Conservation (phyloP, 306 rosid genomes). For the Myrica gale region DNA sequence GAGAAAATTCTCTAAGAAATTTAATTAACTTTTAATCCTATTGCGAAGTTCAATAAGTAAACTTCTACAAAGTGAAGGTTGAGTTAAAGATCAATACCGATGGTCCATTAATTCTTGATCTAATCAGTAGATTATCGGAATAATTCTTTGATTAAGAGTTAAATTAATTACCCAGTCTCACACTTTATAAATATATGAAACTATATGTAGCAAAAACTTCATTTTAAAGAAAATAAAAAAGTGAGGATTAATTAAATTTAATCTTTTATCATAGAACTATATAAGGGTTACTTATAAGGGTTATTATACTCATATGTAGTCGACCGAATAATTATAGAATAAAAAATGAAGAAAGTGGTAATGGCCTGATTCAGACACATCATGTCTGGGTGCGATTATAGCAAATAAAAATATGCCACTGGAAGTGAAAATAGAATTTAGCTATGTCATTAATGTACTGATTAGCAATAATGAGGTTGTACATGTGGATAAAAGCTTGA, state of each 20-base stretch:
- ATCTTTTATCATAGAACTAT: neutral
- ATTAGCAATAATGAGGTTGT: constrained; percentile 15
- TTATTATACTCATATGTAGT: neutral
- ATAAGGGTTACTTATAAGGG: neutral
- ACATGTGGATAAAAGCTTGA: constrained; percentile 39
- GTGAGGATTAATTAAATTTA: neutral
- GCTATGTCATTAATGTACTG: neutral
- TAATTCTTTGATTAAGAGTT: no score
- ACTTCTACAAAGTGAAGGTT: no score
- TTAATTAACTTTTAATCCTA: no score
- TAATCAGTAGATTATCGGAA: no score
- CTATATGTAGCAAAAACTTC: neutral
- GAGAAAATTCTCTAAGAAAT: no score
- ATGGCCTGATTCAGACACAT: neutral
- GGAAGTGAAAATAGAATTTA: neutral
- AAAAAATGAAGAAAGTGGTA: neutral
- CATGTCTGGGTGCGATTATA: no score
- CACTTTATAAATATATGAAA: no score
- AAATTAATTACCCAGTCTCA: no score
- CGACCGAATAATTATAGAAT: neutral
- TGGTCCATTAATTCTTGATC: no score
- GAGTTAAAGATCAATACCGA: no score
- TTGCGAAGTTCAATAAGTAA: no score
- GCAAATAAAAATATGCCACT: neutral
- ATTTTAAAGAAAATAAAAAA: neutral